Conservation (phyloP, 192 early-diverging fungal species). For the Backusella australiensis region DNA sequence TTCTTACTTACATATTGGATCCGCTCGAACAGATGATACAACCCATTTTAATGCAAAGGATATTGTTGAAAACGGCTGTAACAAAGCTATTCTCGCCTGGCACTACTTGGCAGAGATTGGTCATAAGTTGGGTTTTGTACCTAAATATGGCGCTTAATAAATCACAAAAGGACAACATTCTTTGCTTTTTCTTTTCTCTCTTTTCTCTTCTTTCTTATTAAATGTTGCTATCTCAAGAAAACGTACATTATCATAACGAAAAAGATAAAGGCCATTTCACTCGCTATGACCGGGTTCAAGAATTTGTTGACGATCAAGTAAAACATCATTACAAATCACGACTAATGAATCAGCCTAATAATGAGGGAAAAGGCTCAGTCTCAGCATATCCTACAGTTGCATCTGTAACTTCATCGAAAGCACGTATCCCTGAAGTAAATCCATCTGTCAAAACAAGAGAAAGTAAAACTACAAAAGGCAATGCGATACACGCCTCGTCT, state of each 20-base stretch:
- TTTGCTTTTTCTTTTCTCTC: not conserved
- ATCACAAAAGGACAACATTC: not conserved
- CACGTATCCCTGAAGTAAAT: not conserved
- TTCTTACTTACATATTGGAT: constrained; percentile 16
- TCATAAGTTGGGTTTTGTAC: constrained; percentile 24
- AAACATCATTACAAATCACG: not conserved
- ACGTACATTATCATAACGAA: not conserved
- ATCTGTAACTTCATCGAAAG: not conserved
- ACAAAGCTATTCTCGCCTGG: constrained; percentile 24
- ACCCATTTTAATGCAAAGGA: constrained; percentile 3
- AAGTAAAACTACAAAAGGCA: not conserved
- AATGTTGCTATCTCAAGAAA: not conserved
- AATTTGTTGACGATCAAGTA: not conserved
- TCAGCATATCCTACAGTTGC: not conserved
- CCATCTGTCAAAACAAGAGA: not conserved
- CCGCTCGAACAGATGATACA: constrained; percentile 4
- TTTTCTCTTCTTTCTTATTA: not conserved
- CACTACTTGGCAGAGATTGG: constrained; percentile 26
- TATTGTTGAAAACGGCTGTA: constrained; percentile 13
- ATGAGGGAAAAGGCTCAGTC: not conserved
- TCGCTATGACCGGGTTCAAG: not conserved
- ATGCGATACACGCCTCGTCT: not conserved
- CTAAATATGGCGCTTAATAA: constrained; percentile 30
- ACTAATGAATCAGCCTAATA: not conserved
- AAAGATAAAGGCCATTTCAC: not conserved